A percentile compares a stretch with the other conserved stretches of the same genome.
Evolutionary conservation across 2,329 filamentous ascomycete genomes (phyloP).

Genomic region (Rhynchosporium graminicola): DNA sequence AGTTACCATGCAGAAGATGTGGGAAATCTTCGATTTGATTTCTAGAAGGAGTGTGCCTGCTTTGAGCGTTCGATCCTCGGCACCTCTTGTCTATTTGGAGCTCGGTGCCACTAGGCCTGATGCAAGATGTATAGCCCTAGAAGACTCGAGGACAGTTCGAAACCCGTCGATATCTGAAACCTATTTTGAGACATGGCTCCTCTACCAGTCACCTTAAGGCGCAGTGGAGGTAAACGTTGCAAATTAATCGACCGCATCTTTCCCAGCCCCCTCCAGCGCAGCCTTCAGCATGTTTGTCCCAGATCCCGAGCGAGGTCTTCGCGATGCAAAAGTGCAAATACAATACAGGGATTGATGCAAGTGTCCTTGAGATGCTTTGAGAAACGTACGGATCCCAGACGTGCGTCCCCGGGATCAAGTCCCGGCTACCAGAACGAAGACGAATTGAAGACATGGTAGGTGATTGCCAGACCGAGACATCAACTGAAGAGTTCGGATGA

Average conservation of each 20-base stretch:
- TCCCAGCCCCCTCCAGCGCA: neutral
- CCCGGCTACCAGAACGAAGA: neutral
- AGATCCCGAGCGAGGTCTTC: neutral
- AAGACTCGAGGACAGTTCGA: neutral
- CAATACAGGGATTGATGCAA: neutral
- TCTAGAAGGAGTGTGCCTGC: conserved; percentile 13
- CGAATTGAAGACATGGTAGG: neutral
- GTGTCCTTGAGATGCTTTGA: too few relatives aligned
- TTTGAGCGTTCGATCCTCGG: neutral
- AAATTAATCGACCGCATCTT: neutral
- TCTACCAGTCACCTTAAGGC: neutral
- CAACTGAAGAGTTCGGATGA: conserved; percentile 13
- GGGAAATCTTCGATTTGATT: conserved; percentile 11
- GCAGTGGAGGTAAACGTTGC: conserved; percentile 10
- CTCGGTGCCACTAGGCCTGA: neutral
- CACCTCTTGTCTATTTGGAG: conserved; percentile 4
- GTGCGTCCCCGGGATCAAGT: neutral
- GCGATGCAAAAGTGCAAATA: conserved; percentile 12
- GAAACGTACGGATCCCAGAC: neutral
- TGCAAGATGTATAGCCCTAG: neutral
- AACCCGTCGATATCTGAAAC: conserved; percentile 14
- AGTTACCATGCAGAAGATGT: conserved; percentile 7
- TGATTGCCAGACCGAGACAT: neutral
- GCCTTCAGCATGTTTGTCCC: neutral
- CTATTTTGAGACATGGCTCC: conserved; percentile 28